These are phyloP conservation scores for Penicillium verrucosum DNA, from an alignment of 2,329 filamentous ascomycete species.

Conservation along the genomic window DNA sequence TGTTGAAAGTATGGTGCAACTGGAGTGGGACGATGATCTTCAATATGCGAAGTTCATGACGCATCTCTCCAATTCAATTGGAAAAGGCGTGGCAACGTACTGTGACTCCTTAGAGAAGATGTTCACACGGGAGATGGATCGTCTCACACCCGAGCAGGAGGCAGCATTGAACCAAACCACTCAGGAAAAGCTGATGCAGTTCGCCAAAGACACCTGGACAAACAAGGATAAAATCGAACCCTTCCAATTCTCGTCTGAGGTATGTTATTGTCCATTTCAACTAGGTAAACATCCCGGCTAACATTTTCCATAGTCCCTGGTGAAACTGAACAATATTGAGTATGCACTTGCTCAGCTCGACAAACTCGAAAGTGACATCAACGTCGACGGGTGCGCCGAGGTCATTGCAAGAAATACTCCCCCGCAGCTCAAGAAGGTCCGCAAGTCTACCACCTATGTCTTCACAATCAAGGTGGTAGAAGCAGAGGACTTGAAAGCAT, in stretches of 20 bases:
- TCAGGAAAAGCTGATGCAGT: constrained; percentile 89
- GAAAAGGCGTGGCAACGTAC: constrained; percentile 77
- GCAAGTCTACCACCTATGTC: constrained; percentile 80
- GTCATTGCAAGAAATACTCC: constrained; percentile 73
- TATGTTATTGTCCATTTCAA: constrained; percentile 41
- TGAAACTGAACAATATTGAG: constrained; percentile 97
- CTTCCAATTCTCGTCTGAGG: constrained; percentile 93
- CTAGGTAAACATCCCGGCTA: neutral
- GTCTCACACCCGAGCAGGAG: constrained; percentile 81
- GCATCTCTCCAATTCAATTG: constrained; percentile 77
- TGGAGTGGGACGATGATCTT: constrained; percentile 90
- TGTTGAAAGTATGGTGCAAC: constrained; percentile 76
- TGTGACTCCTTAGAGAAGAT: constrained; percentile 85
- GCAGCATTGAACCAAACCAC: constrained; percentile 72
- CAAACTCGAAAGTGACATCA: constrained; percentile 81
- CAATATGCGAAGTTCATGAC: constrained; percentile 98
- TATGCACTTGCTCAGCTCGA: constrained; percentile 91
- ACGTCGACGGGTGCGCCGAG: constrained; percentile 84
- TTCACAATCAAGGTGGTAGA: constrained; percentile 99
- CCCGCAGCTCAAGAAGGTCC: constrained; percentile 63
- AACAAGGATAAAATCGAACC: constrained; percentile 91
- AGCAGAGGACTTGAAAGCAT: constrained; percentile 96
- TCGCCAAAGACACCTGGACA: constrained; percentile 89
- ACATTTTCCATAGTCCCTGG: constrained; percentile 68
- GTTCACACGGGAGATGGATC: constrained; percentile 90